phyloP scores from a whole-genome alignment of 768 basidiomycete genomes.

The Chalciporus chontae region DNA sequence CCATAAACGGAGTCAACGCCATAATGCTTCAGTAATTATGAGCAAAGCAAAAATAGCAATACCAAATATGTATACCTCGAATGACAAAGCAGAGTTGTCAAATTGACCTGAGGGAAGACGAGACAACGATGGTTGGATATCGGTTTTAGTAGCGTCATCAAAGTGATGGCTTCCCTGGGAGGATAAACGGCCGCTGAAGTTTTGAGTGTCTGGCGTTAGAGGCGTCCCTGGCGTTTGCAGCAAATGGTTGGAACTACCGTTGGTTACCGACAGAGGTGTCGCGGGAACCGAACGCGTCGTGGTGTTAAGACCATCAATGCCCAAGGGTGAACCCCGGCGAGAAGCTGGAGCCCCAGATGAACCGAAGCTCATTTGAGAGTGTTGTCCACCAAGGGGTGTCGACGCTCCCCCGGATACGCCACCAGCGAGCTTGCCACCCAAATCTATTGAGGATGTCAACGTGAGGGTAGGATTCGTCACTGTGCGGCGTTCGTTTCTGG shows the following conservation, averaged over 20 bases:
- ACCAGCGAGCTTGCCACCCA: constrained; percentile 39
- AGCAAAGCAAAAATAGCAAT: constrained; percentile 6
- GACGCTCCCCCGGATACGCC: constrained; percentile 57
- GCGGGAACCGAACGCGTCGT: constrained; percentile 81
- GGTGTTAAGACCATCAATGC: constrained; percentile 55
- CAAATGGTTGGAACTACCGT: constrained; percentile 43
- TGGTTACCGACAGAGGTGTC: constrained; percentile 62
- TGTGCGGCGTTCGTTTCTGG: constrained; percentile 61
- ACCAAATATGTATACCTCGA: constrained; percentile 43
- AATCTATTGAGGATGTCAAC: constrained; percentile 55
- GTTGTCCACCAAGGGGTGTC: constrained; percentile 62
- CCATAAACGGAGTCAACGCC: constrained; percentile 51
- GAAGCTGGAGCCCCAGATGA: constrained; percentile 44
- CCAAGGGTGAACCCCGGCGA: constrained; percentile 72
- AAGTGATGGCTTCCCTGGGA: constrained; percentile 43
- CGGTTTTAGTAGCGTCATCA: constrained; percentile 48
- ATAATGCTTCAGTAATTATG: constrained; percentile 42
- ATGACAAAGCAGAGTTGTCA: constrained; percentile 51
- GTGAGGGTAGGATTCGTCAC: constrained; percentile 74
- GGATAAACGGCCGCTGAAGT: constrained; percentile 60
- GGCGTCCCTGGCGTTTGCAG: constrained; percentile 66
- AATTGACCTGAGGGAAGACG: constrained; percentile 59
- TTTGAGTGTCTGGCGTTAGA: constrained; percentile 55
- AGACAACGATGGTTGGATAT: constrained; percentile 72
- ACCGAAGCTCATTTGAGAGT: constrained; percentile 45